Percentiles rank a stretch among this genome's conserved stretches.
phyloP scores from a whole-genome alignment of 2,329 filamentous ascomycete genomes.

The Pseudocercospora macadamiae region DNA sequence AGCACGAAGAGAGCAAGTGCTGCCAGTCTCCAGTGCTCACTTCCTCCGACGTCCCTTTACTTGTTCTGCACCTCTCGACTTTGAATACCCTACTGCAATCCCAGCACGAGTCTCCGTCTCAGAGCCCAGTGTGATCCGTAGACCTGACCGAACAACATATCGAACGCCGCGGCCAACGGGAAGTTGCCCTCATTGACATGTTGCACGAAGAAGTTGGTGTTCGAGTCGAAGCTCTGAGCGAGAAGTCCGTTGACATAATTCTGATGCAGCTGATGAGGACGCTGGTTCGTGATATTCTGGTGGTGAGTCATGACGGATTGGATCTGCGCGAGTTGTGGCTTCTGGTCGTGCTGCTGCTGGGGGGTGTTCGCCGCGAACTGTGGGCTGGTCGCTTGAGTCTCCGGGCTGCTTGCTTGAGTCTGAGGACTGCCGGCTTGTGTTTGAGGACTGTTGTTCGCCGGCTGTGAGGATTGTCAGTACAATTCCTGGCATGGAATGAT shows the following conservation, averaged over 20 bases:
- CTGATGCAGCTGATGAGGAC: background rate
- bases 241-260: background rate
- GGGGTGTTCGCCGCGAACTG: background rate
- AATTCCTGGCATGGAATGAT: background rate
- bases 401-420: background rate
- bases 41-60: no score
- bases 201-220: background rate
- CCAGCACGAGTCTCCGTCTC: background rate
- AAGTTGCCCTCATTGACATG: slow-evolving; percentile 3
- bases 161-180: background rate
- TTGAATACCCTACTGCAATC: no score
- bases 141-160: background rate
- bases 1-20: no score
- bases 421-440: background rate
- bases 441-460: no score
- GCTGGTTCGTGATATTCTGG: background rate
- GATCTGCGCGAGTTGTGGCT: background rate
- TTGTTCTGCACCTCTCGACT: no score
- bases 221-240: background rate
- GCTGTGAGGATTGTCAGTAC: background rate
- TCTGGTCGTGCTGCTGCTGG: background rate
- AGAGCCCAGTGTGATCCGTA: background rate
- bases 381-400: background rate
- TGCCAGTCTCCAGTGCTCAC: no score
- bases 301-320: background rate